Percentiles rank a stretch among this genome's conserved stretches.
Evolutionary conservation across 2,329 filamentous ascomycete genomes (phyloP).

Genomic region (Pyricularia sp.): DNA sequence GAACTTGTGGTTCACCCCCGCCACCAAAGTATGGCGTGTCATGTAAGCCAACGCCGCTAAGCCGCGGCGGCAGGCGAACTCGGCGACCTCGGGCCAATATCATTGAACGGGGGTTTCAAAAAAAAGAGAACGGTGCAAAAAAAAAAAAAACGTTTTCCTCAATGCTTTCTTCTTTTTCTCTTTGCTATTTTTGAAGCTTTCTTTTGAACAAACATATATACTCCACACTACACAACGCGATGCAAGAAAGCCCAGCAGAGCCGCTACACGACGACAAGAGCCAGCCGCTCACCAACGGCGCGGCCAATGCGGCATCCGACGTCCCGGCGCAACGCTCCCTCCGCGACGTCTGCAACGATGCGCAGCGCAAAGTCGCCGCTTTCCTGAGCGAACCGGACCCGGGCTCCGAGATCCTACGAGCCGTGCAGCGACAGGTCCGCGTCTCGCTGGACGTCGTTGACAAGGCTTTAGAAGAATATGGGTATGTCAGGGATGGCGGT

Average conservation of each 20-base stretch:
- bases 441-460: conserved; percentile 64
- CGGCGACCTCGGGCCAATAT: background rate
- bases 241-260: background rate
- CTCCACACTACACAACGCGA: background rate
- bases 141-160: background rate
- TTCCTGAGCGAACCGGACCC: conserved; percentile 53
- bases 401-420: conserved; percentile 44
- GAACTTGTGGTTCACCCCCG: background rate
- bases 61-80: background rate
- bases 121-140: background rate
- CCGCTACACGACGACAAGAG: background rate
- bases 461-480: conserved; percentile 66
- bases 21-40: background rate
- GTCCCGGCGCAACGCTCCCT: conserved; percentile 17
- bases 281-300: background rate
- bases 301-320: background rate
- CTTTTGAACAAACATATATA: background rate
- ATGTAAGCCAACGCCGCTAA: background rate
- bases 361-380: conserved; percentile 50
- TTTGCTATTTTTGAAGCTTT: background rate
- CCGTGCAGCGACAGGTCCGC: conserved; percentile 66
- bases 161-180: background rate
- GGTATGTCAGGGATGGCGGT: conserved; percentile 35
- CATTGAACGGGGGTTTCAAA: background rate
- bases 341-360: conserved; percentile 35